Base-by-base conservation (phyloP, 768 basidiomycete species). In the Phylloporus rhodoxanthus region DNA sequence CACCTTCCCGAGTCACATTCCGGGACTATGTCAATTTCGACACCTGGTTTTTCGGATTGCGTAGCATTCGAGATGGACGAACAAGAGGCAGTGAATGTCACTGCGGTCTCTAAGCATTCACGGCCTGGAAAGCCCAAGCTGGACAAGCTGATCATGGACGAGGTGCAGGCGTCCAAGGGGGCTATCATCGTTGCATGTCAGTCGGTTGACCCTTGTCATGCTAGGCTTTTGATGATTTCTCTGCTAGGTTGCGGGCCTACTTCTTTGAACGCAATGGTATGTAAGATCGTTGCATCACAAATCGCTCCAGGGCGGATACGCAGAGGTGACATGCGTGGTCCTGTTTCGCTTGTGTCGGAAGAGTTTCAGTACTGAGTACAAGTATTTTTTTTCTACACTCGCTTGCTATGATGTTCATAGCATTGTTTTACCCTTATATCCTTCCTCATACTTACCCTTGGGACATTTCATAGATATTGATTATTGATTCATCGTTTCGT, bases 211-310 rank as follows among this genome's bases (percentile, higher is more conserved):
- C 13, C 26, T 19, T 2, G 3, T 14, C 25, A 25, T 21, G 2
- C 29, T 17, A 15, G 32, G 9, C 15, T 40, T 65, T 20, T 57
- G 10, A 30, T 37, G 4, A 2, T 17, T 4, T 20, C 20, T 13
- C 38, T 33, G 43, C n/a, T 53, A 85, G 85, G 82, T 57, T 90
- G 87, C 58, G 88, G 87, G 1, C 87, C 87, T 0, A 72, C 75
- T 0, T 80, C 84, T 7, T 71, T 90, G 44, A 84, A 86, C 61
- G 80, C 77, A 5, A 68, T 85, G 58, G 77, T 89, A 8, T 73
- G 88, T 34, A 83, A 85, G 63, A 68, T 77, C 36, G 75, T 88
- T 8, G 74, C 84, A 1, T 64, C 72, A 26, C 78, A 81, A 50
- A 85, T 87, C 51, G 73, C 79, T 60, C 79, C 82, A 19, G 57